Conservation (phyloP, 129 eudicot genomes). For the Sambucus nigra region DNA sequence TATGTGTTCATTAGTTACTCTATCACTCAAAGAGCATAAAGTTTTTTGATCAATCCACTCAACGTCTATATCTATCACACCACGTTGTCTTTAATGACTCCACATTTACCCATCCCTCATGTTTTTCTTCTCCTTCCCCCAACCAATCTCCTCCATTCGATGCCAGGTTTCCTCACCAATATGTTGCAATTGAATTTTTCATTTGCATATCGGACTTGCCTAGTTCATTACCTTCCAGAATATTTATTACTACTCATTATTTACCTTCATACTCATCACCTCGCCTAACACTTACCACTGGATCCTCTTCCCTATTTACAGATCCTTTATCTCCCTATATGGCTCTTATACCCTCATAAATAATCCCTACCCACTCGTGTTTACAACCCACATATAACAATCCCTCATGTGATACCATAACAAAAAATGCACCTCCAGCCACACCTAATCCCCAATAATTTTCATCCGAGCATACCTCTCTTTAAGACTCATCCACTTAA, state of each 20-base stretch:
- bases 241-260: neutral
- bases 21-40: constrained; percentile 1
- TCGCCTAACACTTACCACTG: neutral
- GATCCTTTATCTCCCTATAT: neutral
- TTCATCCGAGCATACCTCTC: neutral
- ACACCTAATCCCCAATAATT: neutral
- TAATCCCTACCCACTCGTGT: neutral
- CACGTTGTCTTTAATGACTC: neutral
- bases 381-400: neutral
- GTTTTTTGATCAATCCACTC: neutral
- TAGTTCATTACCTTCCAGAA: neutral
- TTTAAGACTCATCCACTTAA: neutral
- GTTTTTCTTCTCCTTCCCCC: neutral
- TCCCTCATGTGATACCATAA: no score
- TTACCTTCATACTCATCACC: neutral
- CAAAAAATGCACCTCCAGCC: neutral
- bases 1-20: neutral
- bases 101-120: neutral
- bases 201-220: neutral
- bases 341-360: neutral
- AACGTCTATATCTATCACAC: neutral
- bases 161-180: neutral
- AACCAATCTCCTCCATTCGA: neutral
- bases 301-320: neutral
- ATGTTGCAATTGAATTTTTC: neutral